phyloP scores from a whole-genome alignment of 1,284 basidiomycete species.

The Pseudozyma hubeiensis region DNA sequence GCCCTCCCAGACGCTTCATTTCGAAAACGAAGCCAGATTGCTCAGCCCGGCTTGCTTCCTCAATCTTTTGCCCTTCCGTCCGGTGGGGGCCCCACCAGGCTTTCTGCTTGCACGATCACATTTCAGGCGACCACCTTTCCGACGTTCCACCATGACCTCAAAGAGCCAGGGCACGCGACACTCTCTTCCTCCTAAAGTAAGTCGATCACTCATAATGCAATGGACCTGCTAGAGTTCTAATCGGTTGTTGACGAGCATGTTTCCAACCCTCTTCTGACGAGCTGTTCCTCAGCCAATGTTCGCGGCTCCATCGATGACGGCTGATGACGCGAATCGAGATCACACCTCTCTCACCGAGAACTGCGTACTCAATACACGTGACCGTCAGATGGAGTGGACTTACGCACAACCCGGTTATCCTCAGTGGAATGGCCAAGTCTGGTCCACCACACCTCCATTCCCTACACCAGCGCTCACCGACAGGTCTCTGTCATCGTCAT shows the following conservation, averaged over 20 bases:
- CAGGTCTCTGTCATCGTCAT: constrained; percentile 38
- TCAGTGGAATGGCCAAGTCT: constrained; percentile 14
- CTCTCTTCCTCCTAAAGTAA: constrained; percentile 47
- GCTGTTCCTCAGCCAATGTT: constrained; percentile 18
- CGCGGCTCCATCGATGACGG: constrained; percentile 4
- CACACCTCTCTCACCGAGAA: constrained; percentile 13
- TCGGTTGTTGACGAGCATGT: not conserved
- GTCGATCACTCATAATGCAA: not conserved
- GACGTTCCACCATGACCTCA: constrained; percentile 25
- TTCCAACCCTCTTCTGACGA: no score
- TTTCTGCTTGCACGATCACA: constrained; percentile 9
- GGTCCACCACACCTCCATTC: constrained; percentile 27
- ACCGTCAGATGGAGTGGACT: constrained; percentile 18
- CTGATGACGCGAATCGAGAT: constrained; percentile 8
- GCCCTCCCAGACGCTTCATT: constrained; percentile 10
- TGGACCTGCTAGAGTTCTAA: constrained; percentile 3
- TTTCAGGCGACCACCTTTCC: not conserved
- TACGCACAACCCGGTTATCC: constrained; percentile 2
- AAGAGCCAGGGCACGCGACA: constrained; percentile 37
- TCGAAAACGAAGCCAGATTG: constrained; percentile 9
- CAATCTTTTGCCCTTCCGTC: constrained; percentile 9
- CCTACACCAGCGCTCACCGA: constrained; percentile 29
- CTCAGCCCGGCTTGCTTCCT: constrained; percentile 14
- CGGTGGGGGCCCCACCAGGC: constrained; percentile 6
- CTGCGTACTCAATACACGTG: constrained; percentile 3